Percentiles rank a stretch among this genome's conserved stretches.
These are phyloP conservation scores for Phaeosphaeria sp. DNA, from an alignment of 2,329 filamentous ascomycete genomes.

Conservation along the genomic window DNA sequence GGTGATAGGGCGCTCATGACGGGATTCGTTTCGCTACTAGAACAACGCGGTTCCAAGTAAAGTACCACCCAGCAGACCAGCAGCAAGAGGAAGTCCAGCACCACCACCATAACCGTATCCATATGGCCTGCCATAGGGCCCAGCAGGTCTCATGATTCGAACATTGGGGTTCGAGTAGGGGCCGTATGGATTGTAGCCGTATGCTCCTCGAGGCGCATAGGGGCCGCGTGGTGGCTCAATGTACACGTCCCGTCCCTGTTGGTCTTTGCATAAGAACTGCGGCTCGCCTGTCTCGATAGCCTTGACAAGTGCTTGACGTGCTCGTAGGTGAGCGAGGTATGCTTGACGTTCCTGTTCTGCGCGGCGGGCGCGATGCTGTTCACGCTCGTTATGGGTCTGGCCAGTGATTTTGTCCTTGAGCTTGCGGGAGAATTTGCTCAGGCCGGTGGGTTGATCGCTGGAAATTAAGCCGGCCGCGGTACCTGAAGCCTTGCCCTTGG, in stretches of 20 bases:
- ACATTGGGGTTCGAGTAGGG: conserved; percentile 57
- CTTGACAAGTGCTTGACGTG: conserved; percentile 58
- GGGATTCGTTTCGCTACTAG: conserved; percentile 1
- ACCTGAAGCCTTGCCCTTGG: conserved; percentile 8
- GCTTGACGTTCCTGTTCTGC: conserved; percentile 58
- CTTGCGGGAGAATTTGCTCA: conserved; percentile 59
- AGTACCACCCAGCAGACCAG: conserved; percentile 43
- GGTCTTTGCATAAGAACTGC: conserved; percentile 62
- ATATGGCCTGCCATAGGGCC: conserved; percentile 53
- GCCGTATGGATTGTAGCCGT: conserved; percentile 57
- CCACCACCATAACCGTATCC: conserved; percentile 49
- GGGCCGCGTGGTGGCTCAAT: conserved; percentile 60
- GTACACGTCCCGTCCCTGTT: conserved; percentile 62
- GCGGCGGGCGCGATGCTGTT: conserved; percentile 52
- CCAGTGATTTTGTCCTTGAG: conserved; percentile 66
- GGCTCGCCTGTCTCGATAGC: conserved; percentile 63
- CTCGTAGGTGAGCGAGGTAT: conserved; percentile 60
- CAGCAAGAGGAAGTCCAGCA: conserved; percentile 43
- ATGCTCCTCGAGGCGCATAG: conserved; percentile 34
- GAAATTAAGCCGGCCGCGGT: conserved; percentile 9
- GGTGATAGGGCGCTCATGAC: not conserved
- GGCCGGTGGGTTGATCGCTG: conserved; percentile 36
- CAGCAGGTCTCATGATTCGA: conserved; percentile 56
- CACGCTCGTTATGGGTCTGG: conserved; percentile 63
- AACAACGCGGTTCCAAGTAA: conserved; percentile 41